Evolutionary conservation across 768 basidiomycete genomes (phyloP).

Genomic region (Russula virescens): DNA sequence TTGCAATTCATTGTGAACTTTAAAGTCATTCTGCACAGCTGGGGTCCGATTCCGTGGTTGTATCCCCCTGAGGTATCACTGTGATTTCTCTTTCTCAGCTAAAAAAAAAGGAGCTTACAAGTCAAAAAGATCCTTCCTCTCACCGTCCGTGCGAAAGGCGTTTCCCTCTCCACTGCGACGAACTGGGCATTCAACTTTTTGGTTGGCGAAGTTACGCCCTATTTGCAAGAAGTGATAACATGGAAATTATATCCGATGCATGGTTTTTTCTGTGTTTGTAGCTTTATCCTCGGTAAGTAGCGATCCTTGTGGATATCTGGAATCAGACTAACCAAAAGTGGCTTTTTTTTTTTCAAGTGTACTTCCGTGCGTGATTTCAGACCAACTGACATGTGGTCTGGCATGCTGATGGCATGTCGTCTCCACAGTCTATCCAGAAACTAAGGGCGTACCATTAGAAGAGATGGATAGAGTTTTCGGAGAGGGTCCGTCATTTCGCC

Average conservation of each 20-base stretch:
- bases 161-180: slow-evolving; percentile 88
- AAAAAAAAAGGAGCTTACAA: slow-evolving; percentile 9
- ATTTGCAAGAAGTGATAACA: slow-evolving; percentile 77
- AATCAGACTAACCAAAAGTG: slow-evolving; percentile 11
- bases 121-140: slow-evolving; percentile 80
- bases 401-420: not conserved
- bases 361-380: slow-evolving; percentile 48
- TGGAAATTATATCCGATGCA: slow-evolving; percentile 97
- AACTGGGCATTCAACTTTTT: slow-evolving; percentile 83
- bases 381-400: not conserved
- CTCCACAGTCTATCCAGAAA: slow-evolving; percentile 71
- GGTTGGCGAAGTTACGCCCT: slow-evolving; percentile 83
- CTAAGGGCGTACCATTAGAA: slow-evolving; percentile 80
- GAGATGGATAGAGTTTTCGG: slow-evolving; percentile 90
- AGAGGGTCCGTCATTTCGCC: slow-evolving; percentile 50
- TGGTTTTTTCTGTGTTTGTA: slow-evolving; percentile 84
- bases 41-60: slow-evolving; percentile 87
- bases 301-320: slow-evolving; percentile 4
- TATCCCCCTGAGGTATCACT: slow-evolving; percentile 73
- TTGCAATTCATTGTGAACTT: not conserved
- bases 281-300: slow-evolving; percentile 67
- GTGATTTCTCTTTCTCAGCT: not conserved
- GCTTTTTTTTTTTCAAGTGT: slow-evolving; percentile 40
- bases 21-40: slow-evolving; percentile 36
- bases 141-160: slow-evolving; percentile 88